Evolutionary conservation across 2,329 filamentous ascomycete species (phyloP).

Genomic region (Fusarium brachygibbosum): DNA sequence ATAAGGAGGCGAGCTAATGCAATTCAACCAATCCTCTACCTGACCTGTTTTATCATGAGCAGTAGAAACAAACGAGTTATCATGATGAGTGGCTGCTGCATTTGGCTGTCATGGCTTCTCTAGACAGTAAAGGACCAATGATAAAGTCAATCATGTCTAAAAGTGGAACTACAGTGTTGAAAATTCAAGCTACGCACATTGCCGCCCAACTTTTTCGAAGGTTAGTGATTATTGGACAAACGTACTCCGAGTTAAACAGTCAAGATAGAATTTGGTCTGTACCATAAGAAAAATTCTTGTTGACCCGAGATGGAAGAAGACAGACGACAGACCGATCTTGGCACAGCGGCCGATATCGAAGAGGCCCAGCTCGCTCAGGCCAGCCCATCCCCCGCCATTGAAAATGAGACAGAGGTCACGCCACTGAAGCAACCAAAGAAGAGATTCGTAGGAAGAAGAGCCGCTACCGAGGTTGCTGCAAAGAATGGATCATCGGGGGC

Average conservation of each 20-base stretch:
- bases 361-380: conserved; percentile 58
- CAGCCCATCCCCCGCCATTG: conserved; percentile 30
- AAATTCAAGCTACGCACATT: conserved; percentile 32
- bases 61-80: conserved; percentile 16
- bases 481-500: conserved; percentile 55
- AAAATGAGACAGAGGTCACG: conserved; percentile 54
- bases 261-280: background rate
- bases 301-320: conserved; percentile 77
- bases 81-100: conserved; percentile 26
- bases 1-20: conserved; percentile 52
- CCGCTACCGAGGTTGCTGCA: conserved; percentile 73
- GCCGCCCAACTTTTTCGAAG: conserved; percentile 41
- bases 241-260: background rate
- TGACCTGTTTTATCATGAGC: conserved; percentile 1
- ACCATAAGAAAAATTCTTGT: background rate
- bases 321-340: conserved; percentile 76
- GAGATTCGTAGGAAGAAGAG: conserved; percentile 87
- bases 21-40: conserved; percentile 46
- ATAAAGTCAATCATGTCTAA: conserved; percentile 16
- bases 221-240: conserved; percentile 8
- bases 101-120: conserved; percentile 29
- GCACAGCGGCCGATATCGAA: conserved; percentile 76
- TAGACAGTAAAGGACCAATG: conserved; percentile 30
- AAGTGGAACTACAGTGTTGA: conserved; percentile 46
- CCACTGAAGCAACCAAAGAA: conserved; percentile 83